A percentile compares a stretch with the other conserved stretches of the same genome.
These are phyloP conservation scores for Leishmania arabica DNA, from an alignment of 208 protist genomes.

Conservation along the genomic window DNA sequence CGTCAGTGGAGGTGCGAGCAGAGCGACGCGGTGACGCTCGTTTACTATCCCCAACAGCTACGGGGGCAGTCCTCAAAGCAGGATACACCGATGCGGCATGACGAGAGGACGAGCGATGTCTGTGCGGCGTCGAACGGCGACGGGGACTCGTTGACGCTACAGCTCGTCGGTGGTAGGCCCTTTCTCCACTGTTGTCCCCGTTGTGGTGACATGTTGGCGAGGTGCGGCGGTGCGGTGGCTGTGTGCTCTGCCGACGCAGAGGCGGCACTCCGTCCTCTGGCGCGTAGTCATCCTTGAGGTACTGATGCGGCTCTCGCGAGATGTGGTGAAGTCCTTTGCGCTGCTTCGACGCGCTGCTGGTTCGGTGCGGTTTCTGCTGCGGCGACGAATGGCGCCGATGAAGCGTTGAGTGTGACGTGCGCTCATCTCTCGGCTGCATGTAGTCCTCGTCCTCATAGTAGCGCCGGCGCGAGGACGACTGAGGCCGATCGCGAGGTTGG, in stretches of 20 bases:
- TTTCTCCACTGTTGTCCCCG: not conserved
- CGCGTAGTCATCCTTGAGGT: slow-evolving; percentile 13
- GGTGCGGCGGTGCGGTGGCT: slow-evolving; percentile 29
- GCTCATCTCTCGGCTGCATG: not conserved
- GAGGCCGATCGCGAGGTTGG: slow-evolving; percentile 19
- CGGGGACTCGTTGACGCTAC: slow-evolving; percentile 17
- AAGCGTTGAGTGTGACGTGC: slow-evolving; percentile 5
- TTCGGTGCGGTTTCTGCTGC: slow-evolving; percentile 9
- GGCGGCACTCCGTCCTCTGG: slow-evolving; percentile 24
- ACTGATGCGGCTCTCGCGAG: slow-evolving; percentile 2
- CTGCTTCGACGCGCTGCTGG: slow-evolving; percentile 19
- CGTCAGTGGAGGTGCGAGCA: slow-evolving; percentile 11
- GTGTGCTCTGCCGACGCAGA: slow-evolving; percentile 39
- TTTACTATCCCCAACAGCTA: slow-evolving; percentile 9
- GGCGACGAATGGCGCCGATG: slow-evolving; percentile 12
- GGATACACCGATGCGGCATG: not conserved
- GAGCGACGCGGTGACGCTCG: slow-evolving; percentile 4
- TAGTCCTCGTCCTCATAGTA: slow-evolving; percentile 17
- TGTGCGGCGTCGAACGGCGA: slow-evolving; percentile 1
- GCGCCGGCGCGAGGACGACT: slow-evolving; percentile 14
- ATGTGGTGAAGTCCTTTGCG: slow-evolving; percentile 7
- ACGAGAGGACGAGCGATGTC: slow-evolving; percentile 11
- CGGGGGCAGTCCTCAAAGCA: slow-evolving; percentile 18
- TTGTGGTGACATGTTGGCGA: slow-evolving; percentile 20
- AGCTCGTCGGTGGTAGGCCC: slow-evolving; percentile 23